Base-by-base conservation (phyloP, 2,329 filamentous ascomycete genomes). In the Aspergillus japonicus region DNA sequence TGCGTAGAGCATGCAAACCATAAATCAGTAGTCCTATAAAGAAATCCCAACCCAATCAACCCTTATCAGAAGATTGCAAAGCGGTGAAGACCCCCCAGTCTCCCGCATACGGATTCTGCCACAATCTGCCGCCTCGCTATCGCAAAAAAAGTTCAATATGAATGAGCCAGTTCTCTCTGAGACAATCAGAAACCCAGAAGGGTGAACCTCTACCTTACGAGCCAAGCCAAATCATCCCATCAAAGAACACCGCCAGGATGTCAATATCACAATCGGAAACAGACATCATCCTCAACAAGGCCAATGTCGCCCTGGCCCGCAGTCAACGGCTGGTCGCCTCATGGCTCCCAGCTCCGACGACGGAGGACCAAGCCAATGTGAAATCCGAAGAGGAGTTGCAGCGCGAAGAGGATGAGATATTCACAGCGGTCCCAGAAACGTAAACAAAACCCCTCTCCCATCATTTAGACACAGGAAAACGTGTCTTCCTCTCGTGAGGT, bases 231-330 rank as follows among this genome's bases (percentile, higher is more conserved):
- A n/a, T 10, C 50, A 47, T 16, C 29, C 2, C 29, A 4, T 29
- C 5, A 49, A 26, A 33, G 50, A 29, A 3, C 26, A 14, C 11
- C 11, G 14, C 26, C 26, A 53, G 6, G 16, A 61, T 61, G 73
- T 68, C 75, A 11, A 63, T 69, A 26, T 70, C 73, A n/a, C 73
- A 71, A 63, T 59, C 56, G 19, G 80, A 83, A 59, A 81, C 81
- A 47, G 84, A 86, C 63, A 75, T 86, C 44, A 79, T 87, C 52
- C 78, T 82, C 56, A 86, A 85, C 66, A 77, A 78, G 56, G 76
- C 82, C 33, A 83, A 80, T 62, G 78, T 87, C 50, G 78, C 79
- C 3, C 73, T 85, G 10, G 82, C 84, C 6, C 81, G 81, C 56
- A 81, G 79, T 54, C 82, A 85, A 64, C 79, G 79, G 35, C 73